These are phyloP conservation scores for grape (Vitis vinifera) DNA, from an alignment of 164 flowering plant species.

Conservation along the genomic window ASM3070453v1 NC_081815.1:8823001-8823500, in stretches of 20 bases:
- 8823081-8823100: too few species aligned
- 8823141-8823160: too few species aligned
- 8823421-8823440: background rate
- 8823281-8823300: conserved; percentile 46
- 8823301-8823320: conserved; percentile 34
- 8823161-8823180: too few species aligned
- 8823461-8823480: conserved; percentile 28
- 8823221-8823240: conserved; percentile 24
- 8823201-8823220: conserved; percentile 20
- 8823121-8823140: too few species aligned
- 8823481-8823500: conserved; percentile 18
- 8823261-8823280: conserved; percentile 6
- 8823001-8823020: too few species aligned
- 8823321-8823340: conserved; percentile 37
- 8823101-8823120: too few species aligned
- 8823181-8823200: too few species aligned
- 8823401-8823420: conserved; percentile 3
- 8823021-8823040: too few species aligned
- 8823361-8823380: conserved; percentile 14
- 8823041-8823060: too few species aligned
- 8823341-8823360: conserved; percentile 3
- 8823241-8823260: conserved; percentile 7
- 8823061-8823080: too few species aligned
- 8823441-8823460: conserved; percentile 24
- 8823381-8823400: conserved; percentile 15